A percentile compares a stretch with the other conserved stretches of the same genome.
Evolutionary conservation across 305 asterid genomes (phyloP).

Genomic region (Plantago lanceolata): DNA sequence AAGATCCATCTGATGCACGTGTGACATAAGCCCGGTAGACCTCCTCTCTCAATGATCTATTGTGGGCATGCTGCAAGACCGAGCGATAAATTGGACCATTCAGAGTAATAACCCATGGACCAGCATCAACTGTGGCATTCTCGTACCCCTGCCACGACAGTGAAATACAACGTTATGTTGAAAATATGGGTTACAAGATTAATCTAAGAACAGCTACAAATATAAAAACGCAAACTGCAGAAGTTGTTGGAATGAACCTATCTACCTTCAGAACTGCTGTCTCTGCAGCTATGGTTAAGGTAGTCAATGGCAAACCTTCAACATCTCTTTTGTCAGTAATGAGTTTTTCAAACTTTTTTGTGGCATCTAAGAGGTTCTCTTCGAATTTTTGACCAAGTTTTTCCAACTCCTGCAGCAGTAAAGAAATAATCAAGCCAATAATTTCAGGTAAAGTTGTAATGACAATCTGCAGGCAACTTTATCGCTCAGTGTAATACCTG

Average conservation of each 20-base stretch:
- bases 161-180: conserved; percentile 2
- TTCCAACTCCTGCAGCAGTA: conserved; percentile 61
- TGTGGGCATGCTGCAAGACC: conserved; percentile 83
- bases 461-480: neutral
- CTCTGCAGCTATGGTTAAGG: conserved; percentile 91
- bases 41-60: conserved; percentile 85
- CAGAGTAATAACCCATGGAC: conserved; percentile 92
- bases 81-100: conserved; percentile 86
- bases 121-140: conserved; percentile 85
- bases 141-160: conserved; percentile 63
- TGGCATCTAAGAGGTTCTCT: conserved; percentile 87
- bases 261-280: conserved; percentile 86
- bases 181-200: conserved; percentile 15
- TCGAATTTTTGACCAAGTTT: conserved; percentile 76
- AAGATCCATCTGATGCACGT: conserved; percentile 86
- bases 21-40: conserved; percentile 75
- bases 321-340: conserved; percentile 74
- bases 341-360: conserved; percentile 84
- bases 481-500: conserved; percentile 45
- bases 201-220: neutral
- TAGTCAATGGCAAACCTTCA: conserved; percentile 80
- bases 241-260: neutral
- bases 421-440: neutral
- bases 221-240: neutral
- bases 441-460: too few relatives aligned